Base-by-base conservation (phyloP, 768 basidiomycete species). In the Tricholoma flavovirens region DNA sequence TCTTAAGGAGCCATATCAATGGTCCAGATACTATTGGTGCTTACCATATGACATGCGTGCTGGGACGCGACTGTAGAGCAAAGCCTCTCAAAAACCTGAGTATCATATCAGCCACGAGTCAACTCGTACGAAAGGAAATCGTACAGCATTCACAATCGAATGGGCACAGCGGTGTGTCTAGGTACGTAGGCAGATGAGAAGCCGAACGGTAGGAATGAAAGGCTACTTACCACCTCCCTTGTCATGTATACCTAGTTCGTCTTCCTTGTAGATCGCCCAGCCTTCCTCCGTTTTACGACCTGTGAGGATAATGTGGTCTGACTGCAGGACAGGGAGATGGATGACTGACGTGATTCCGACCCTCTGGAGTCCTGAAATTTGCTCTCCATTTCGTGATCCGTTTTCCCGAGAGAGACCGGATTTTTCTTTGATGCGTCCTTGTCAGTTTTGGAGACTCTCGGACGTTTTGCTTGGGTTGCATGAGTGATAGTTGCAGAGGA, bases 91-190 rank as follows among this genome's bases (percentile, higher is more conserved):
- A 51, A 67, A 71, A 64, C 66, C 63, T 69, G 53, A 42, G n/a
- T 7, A 15, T 50, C 17, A 57, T 54, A 42, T 46, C 32, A 22
- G 50, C 22, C 10, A 50, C 19, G 6, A 54, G 24, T 15, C 12
- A 1, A 9, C 6, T 2, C 11, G 15, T 49, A 30, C 46, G 19
- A 36, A n/a, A 56, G 22, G 40, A 46, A 51, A 19, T 68, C 89
- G 71, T 64, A 91, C 92, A 93, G 63, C 92, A 93, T 35, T 89
- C 77, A 69, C 92, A 93, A 67, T 93, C 92, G 66, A 93, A 93
- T 5, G 92, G 92, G 73, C 91, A 93, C 38, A 88, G 69, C 3
- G 88, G 81, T 0, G 91, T 92, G 68, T 89, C 91, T 93, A 70
- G 30, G 57, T 46, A 48, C 66, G 57, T 57, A 52, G 55, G 60